Evolutionary conservation across 257 asterid species (phyloP).

Genomic region (Cruciata laevipes): DNA sequence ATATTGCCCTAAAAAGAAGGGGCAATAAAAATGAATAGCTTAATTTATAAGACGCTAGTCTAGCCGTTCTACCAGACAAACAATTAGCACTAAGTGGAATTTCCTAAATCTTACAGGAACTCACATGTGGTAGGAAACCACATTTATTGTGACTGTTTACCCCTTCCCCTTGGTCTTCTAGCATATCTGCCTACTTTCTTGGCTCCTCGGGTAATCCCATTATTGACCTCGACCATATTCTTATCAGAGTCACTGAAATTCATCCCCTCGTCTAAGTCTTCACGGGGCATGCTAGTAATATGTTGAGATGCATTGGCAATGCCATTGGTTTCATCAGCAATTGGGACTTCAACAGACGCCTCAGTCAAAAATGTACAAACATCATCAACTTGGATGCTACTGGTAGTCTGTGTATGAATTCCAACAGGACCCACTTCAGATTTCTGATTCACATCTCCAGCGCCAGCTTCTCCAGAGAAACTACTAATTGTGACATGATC

Average conservation of each 20-base stretch:
- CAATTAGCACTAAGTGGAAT: conserved; percentile 24
- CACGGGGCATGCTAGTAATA: conserved; percentile 25
- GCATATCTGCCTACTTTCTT: conserved; percentile 25
- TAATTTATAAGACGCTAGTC: not conserved
- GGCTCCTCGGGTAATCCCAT: conserved; percentile 21
- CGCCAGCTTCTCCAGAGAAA: conserved; percentile 26
- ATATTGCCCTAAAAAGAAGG: not conserved
- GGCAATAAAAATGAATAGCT: not conserved
- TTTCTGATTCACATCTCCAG: conserved; percentile 21
- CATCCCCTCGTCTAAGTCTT: conserved; percentile 28
- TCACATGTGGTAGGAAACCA: not conserved
- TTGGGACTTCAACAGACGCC: conserved; percentile 48
- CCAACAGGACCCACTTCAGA: conserved; percentile 5
- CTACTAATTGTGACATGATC: conserved; percentile 23
- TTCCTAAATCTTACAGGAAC: conserved; percentile 9
- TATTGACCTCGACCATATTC: conserved; percentile 13
- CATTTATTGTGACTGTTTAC: conserved; percentile 22
- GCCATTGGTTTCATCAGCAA: conserved; percentile 31
- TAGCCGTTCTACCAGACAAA: not conserved
- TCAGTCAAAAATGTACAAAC: conserved; percentile 38
- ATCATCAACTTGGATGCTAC: conserved; percentile 22
- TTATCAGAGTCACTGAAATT: conserved; percentile 20
- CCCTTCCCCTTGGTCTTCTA: conserved; percentile 40
- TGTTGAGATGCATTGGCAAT: conserved; percentile 25
- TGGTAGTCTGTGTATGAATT: conserved; percentile 12